Conservation (phyloP, 495 filamentous ascomycete genomes). For the Penicillium waksmanii region DNA sequence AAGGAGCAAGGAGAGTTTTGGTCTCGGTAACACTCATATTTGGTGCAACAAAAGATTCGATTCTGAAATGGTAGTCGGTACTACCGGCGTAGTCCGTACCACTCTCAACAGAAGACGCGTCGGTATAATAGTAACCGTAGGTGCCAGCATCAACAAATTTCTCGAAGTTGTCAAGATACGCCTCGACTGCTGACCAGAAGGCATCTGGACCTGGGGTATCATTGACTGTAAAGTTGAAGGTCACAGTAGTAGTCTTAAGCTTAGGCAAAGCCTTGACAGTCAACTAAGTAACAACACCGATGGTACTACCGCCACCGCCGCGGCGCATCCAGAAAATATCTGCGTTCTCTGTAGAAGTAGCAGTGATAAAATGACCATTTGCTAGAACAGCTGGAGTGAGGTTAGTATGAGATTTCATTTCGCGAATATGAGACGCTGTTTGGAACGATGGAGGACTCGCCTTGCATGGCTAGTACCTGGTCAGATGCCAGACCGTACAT, state of each 20-base stretch:
- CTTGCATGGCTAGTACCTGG: constrained; percentile 43
- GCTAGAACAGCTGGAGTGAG: constrained; percentile 8
- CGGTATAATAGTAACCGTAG: constrained; percentile 19
- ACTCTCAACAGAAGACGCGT: constrained; percentile 7
- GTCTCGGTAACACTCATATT: constrained; percentile 17
- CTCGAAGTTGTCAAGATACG: constrained; percentile 18
- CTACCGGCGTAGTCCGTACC: constrained; percentile 16
- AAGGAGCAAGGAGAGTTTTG: constrained; percentile 13
- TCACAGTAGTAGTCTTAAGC: constrained; percentile 17
- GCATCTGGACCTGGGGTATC: constrained; percentile 17
- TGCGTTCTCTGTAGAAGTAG: constrained; percentile 48
- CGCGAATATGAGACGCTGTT: background rate
- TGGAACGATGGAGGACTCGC: background rate
- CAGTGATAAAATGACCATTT: constrained; percentile 48
- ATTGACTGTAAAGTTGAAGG: constrained; percentile 17
- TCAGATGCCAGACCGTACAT: constrained; percentile 28
- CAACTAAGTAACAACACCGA: constrained; percentile 39
- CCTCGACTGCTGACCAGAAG: constrained; percentile 18
- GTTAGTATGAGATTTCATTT: background rate
- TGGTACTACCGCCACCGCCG: constrained; percentile 44
- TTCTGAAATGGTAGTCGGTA: constrained; percentile 19
- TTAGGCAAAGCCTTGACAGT: constrained; percentile 16
- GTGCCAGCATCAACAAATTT: constrained; percentile 20
- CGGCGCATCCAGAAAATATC: constrained; percentile 57
- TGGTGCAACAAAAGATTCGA: constrained; percentile 16